phyloP scores from a whole-genome alignment of 495 filamentous ascomycete genomes.

The Alectoria sarmentosa region DNA sequence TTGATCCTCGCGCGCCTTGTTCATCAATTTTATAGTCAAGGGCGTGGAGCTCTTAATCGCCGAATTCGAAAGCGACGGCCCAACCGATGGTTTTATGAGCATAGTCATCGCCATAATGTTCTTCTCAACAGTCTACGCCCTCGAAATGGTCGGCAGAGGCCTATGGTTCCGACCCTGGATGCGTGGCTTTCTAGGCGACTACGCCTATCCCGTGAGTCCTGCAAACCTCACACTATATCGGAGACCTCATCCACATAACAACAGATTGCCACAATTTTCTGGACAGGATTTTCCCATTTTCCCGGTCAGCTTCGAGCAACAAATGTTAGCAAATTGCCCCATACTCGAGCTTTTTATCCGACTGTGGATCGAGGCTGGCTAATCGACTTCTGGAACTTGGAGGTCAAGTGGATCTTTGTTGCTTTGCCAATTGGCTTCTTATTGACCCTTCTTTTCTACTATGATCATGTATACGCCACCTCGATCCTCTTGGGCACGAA shows the following conservation, averaged over 20 bases:
- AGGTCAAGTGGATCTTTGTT: constrained; percentile 37
- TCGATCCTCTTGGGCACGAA: neutral
- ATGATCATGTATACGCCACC: constrained; percentile 33
- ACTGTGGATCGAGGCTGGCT: constrained; percentile 37
- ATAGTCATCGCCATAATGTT: constrained; percentile 35
- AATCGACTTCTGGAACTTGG: constrained; percentile 38
- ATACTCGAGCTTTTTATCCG: constrained; percentile 37
- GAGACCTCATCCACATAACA: neutral
- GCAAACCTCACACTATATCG: neutral
- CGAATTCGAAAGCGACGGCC: constrained; percentile 26
- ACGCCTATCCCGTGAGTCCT: constrained; percentile 30
- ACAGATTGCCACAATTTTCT: constrained; percentile 33
- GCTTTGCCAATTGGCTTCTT: constrained; percentile 40
- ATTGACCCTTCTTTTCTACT: constrained; percentile 41
- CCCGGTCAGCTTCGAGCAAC: constrained; percentile 16
- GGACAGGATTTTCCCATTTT: constrained; percentile 25
- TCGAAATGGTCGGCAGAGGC: constrained; percentile 32
- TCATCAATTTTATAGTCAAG: constrained; percentile 26
- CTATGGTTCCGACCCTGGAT: constrained; percentile 30
- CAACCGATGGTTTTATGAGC: constrained; percentile 31
- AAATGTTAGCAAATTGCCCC: constrained; percentile 30
- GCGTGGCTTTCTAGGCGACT: constrained; percentile 36
- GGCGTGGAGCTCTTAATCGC: constrained; percentile 32
- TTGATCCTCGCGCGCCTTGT: neutral
- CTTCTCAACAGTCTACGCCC: constrained; percentile 31